Evolutionary conservation across 2,329 filamentous ascomycete genomes (phyloP).

Genomic region (Claviceps purpurea): DNA sequence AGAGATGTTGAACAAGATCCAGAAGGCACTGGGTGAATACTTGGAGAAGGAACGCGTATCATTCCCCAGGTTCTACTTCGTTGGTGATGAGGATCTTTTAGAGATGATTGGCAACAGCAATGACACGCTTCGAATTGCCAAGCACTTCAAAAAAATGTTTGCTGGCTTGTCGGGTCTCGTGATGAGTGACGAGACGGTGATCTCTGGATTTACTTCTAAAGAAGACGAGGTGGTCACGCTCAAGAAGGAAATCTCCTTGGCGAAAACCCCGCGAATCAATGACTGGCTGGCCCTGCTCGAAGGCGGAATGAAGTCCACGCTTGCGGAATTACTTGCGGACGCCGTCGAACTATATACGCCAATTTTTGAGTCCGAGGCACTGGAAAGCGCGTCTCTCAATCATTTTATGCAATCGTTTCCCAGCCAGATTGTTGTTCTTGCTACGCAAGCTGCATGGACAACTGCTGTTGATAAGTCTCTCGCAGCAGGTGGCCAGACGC

Average conservation of each 20-base stretch:
- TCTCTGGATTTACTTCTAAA: slow-evolving; percentile 87
- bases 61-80: slow-evolving; percentile 98
- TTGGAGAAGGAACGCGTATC: slow-evolving; percentile 94
- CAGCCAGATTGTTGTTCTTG: slow-evolving; percentile 89
- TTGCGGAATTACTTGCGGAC: slow-evolving; percentile 81
- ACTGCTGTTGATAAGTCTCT: slow-evolving; percentile 70
- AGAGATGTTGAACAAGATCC: slow-evolving; percentile 97
- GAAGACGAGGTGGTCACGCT: slow-evolving; percentile 81
- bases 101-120: slow-evolving; percentile 99
- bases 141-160: slow-evolving; percentile 99
- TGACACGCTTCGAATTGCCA: slow-evolving; percentile 87
- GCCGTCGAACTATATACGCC: slow-evolving; percentile 71
- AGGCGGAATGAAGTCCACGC: slow-evolving; percentile 81
- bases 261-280: slow-evolving; percentile 93
- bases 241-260: slow-evolving; percentile 81
- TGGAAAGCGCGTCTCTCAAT: slow-evolving; percentile 58
- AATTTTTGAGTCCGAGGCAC: slow-evolving; percentile 57
- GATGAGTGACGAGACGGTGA: slow-evolving; percentile 77
- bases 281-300: slow-evolving; percentile 96
- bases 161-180: slow-evolving; percentile 82
- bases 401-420: slow-evolving; percentile 77
- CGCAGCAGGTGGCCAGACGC: slow-evolving; percentile 51
- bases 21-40: slow-evolving; percentile 96
- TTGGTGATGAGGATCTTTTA: slow-evolving; percentile 92
- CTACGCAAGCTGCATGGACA: slow-evolving; percentile 89